Conservation (phyloP, 176 grass and related monocot genomes). For the Oryza officinalis region DNA sequence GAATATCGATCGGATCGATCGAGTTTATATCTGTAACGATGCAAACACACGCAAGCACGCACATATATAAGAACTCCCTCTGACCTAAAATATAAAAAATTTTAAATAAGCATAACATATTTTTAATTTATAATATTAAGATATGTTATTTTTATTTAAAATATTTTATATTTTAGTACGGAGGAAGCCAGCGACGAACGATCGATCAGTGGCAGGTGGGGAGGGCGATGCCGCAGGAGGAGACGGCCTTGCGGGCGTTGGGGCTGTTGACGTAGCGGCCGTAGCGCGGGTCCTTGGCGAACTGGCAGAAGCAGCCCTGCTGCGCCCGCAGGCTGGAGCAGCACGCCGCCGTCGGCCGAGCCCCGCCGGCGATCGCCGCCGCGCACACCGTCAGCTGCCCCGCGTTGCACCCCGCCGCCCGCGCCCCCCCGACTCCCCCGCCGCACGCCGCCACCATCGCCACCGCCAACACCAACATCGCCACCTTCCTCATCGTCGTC, state of each 20-base stretch:
- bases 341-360: slow-evolving; percentile 2
- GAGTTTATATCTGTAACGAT: too few relatives aligned
- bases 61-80: too few relatives aligned
- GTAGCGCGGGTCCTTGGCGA: slow-evolving; percentile 29
- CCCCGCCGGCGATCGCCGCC: background rate
- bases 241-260: background rate
- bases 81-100: too few relatives aligned
- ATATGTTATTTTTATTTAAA: too few relatives aligned
- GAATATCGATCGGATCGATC: too few relatives aligned
- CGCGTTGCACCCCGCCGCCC: background rate
- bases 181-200: too few relatives aligned
- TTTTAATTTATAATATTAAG: too few relatives aligned
- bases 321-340: slow-evolving; percentile 29
- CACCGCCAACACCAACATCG: background rate
- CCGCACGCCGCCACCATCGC: background rate
- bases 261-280: slow-evolving; percentile 33
- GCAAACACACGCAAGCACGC: too few relatives aligned
- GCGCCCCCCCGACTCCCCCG: background rate
- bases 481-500: background rate
- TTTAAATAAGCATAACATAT: too few relatives aligned
- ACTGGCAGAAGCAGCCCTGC: slow-evolving; percentile 41
- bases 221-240: background rate
- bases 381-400: slow-evolving; percentile 30
- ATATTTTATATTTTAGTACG: too few relatives aligned
- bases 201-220: slow-evolving; percentile 16